These are phyloP conservation scores for Datura wrightii DNA, from an alignment of 257 asterid species.

Conservation along the genomic window DNA sequence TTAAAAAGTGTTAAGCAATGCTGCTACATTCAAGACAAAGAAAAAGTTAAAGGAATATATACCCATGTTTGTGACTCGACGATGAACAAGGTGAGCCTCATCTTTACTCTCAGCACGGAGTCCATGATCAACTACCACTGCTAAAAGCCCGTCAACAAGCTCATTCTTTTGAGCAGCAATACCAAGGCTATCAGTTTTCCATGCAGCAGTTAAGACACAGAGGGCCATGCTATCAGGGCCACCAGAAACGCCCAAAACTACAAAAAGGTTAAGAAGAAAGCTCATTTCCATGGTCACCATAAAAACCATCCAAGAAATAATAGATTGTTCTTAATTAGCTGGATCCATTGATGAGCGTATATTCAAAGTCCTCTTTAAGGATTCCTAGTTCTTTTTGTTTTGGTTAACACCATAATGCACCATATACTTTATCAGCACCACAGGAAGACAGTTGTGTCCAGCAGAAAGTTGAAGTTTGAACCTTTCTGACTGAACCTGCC, in stretches of 20 bases:
- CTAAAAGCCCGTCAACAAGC: slow-evolving; percentile 69
- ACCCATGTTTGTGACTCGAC: slow-evolving; percentile 81
- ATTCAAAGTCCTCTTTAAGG: neutral
- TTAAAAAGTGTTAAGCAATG: slow-evolving; percentile 41
- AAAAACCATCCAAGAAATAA: neutral
- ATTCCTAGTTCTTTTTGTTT: neutral
- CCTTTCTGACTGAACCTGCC: neutral
- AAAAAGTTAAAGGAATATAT: slow-evolving; percentile 40
- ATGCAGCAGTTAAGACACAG: slow-evolving; percentile 72
- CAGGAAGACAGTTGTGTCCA: neutral
- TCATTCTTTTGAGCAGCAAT: slow-evolving; percentile 46
- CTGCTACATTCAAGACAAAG: slow-evolving; percentile 31
- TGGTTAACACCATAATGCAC: neutral
- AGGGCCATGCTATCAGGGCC: slow-evolving; percentile 97
- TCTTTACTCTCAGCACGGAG: slow-evolving; percentile 80
- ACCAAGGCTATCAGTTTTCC: slow-evolving; percentile 62
- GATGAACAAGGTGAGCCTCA: slow-evolving; percentile 67
- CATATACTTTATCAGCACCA: neutral
- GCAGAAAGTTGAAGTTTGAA: neutral
- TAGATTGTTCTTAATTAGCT: neutral
- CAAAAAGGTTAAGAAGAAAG: slow-evolving; percentile 18
- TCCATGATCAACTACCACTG: slow-evolving; percentile 89
- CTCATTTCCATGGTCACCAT: neutral
- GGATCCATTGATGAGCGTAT: neutral
- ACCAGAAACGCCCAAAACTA: slow-evolving; percentile 95